Conservation (phyloP, 805 yeast species). For the Spathaspora hagerdaliae region DNA sequence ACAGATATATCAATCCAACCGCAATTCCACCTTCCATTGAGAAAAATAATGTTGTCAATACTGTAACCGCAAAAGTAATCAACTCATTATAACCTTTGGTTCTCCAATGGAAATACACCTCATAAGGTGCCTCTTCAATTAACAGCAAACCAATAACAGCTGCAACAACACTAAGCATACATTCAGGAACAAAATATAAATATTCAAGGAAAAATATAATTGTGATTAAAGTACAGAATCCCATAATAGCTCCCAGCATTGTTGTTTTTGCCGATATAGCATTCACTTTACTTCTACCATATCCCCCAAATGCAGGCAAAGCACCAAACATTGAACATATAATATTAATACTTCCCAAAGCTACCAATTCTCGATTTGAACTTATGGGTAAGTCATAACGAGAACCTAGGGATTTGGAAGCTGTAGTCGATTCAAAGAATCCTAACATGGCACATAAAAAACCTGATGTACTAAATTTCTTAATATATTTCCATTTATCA, state of each 20-base stretch:
- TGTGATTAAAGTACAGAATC: slow-evolving; percentile 65
- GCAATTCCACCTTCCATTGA: slow-evolving; percentile 89
- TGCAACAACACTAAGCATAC: slow-evolving; percentile 77
- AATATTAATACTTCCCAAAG: slow-evolving; percentile 75
- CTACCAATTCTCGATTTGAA: slow-evolving; percentile 86
- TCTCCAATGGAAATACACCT: slow-evolving; percentile 65
- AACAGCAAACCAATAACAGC: slow-evolving; percentile 62
- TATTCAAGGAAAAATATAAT: slow-evolving; percentile 55
- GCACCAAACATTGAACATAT: slow-evolving; percentile 63
- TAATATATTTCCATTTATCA: slow-evolving; percentile 46
- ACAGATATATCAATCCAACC: slow-evolving; percentile 78
- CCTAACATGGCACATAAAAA: slow-evolving; percentile 82
- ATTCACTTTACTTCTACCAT: slow-evolving; percentile 88
- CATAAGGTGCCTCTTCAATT: slow-evolving; percentile 81
- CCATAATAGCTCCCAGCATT: slow-evolving; percentile 79
- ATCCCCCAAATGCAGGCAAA: slow-evolving; percentile 92
- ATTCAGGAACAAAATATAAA: slow-evolving; percentile 71
- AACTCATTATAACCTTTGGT: slow-evolving; percentile 78
- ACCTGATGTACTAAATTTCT: slow-evolving; percentile 60
- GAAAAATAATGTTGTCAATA: slow-evolving; percentile 35
- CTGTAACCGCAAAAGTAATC: slow-evolving; percentile 40
- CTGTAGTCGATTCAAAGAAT: slow-evolving; percentile 89
- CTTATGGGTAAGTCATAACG: slow-evolving; percentile 70
- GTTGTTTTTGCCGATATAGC: slow-evolving; percentile 82
- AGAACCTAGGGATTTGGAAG: slow-evolving; percentile 80